Conservation (phyloP, 805 yeast genomes). For the Candida coleopterorum region DNA sequence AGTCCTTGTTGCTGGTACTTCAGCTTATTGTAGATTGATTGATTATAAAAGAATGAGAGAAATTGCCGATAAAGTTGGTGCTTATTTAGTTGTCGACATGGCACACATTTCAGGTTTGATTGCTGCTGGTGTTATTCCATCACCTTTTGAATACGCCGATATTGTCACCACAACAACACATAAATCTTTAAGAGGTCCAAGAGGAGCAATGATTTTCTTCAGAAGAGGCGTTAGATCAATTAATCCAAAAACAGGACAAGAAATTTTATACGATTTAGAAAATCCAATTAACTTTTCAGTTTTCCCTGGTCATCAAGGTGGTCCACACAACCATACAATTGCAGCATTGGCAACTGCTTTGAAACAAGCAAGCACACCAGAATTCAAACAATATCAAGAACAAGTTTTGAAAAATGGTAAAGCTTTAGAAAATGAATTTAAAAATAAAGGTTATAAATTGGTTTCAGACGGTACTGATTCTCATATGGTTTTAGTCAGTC, state of each 20-base stretch:
- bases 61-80: conserved; percentile 90
- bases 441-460: conserved; percentile 60
- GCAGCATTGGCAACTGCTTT: conserved; percentile 94
- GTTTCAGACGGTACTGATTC: conserved; percentile 95
- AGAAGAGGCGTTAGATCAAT: conserved; percentile 88
- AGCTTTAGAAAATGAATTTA: conserved; percentile 66
- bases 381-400: conserved; percentile 80
- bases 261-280: conserved; percentile 81
- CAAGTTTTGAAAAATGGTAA: conserved; percentile 79
- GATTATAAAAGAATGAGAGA: conserved; percentile 88
- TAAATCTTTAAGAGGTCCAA: conserved; percentile 96
- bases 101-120: conserved; percentile 96
- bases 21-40: conserved; percentile 88
- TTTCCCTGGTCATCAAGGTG: conserved; percentile 99
- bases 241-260: conserved; percentile 77
- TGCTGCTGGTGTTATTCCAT: conserved; percentile 89
- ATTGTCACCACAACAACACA: conserved; percentile 97
- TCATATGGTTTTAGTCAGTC: conserved; percentile 81
- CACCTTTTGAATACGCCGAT: conserved; percentile 91
- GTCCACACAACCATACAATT: conserved; percentile 98
- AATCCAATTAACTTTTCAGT: conserved; percentile 91
- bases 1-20: conserved; percentile 93
- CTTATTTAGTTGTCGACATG: conserved; percentile 91
- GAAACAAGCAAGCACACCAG: conserved; percentile 87
- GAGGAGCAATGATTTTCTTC: conserved; percentile 98